Conservation (phyloP, 768 basidiomycete species). For the Boletus vermiculosoides region DNA sequence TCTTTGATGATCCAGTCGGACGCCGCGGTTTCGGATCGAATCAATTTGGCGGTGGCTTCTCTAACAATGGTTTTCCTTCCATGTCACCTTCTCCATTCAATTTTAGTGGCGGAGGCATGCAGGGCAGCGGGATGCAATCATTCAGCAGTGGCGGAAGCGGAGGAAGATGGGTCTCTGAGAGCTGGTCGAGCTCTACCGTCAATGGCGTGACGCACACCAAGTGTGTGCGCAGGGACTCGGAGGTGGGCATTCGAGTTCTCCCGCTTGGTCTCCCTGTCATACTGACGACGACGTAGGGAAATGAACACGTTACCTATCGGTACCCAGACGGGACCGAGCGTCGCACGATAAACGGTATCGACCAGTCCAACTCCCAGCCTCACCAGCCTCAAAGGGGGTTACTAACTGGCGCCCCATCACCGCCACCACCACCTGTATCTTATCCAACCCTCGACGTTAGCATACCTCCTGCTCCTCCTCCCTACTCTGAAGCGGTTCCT, state of each 20-base stretch:
- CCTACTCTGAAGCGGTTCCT: conserved; percentile 22
- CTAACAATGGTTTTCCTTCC: conserved; percentile 8
- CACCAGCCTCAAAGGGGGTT: conserved; percentile 9
- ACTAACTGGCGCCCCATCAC: background rate
- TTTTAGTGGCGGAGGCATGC: conserved; percentile 17
- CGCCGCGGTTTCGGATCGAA: conserved; percentile 17
- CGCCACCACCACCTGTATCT: background rate
- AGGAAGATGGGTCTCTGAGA: conserved; percentile 51
- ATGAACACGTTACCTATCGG: conserved; percentile 66
- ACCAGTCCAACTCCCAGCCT: conserved; percentile 31
- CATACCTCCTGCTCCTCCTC: conserved; percentile 18
- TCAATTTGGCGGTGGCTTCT: conserved; percentile 15
- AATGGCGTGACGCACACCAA: conserved; percentile 68
- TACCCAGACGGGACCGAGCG: conserved; percentile 67
- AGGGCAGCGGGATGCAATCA: conserved; percentile 10
- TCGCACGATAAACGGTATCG: conserved; percentile 66
- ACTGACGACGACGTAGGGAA: conserved; percentile 49
- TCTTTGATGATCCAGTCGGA: conserved; percentile 29
- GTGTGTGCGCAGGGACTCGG: conserved; percentile 53
- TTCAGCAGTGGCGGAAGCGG: conserved; percentile 11
- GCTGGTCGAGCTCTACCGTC: conserved; percentile 52
- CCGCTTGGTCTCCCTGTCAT: background rate
- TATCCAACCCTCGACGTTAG: background rate
- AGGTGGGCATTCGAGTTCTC: conserved; percentile 43
- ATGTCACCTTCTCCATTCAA: conserved; percentile 9